Conservation (phyloP, 768 basidiomycete species). For the Xanthoconium purpureum region DNA sequence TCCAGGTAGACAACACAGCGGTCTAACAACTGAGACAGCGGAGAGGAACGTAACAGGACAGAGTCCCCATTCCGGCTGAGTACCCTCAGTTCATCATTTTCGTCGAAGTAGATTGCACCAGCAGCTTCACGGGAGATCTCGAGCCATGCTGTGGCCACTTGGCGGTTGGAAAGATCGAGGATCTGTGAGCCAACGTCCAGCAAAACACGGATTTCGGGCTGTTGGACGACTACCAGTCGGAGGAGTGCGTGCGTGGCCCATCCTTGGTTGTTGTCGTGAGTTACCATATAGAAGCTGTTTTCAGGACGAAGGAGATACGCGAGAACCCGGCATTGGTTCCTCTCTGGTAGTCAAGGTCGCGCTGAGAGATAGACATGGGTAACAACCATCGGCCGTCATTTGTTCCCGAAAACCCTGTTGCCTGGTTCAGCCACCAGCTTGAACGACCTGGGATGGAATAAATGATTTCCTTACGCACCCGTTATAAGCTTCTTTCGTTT, state of each 20-base stretch:
- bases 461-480: background rate
- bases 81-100: too few relatives aligned
- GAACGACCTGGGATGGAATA: too few relatives aligned
- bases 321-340: conserved; percentile 42
- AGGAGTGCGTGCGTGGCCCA: conserved; percentile 15
- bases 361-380: too few relatives aligned
- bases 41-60: conserved; percentile 26
- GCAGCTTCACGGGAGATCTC: conserved; percentile 1
- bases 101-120: conserved; percentile 10
- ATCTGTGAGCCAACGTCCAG: conserved; percentile 57
- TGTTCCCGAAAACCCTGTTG: conserved; percentile 38
- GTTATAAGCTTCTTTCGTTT: background rate
- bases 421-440: background rate
- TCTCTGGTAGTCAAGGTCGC: background rate
- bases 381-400: conserved; percentile 26
- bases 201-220: conserved; percentile 40
- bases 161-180: conserved; percentile 42
- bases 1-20: conserved; percentile 36
- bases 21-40: conserved; percentile 25
- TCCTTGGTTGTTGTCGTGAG: background rate
- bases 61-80: conserved; percentile 17
- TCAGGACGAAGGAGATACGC: conserved; percentile 26
- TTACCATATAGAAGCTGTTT: conserved; percentile 5
- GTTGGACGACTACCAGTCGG: conserved; percentile 27
- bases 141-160: conserved; percentile 44